These are phyloP conservation scores for Oenanthe javanica DNA, from an alignment of 140 eudicot species.

Conservation along the genomic window DNA sequence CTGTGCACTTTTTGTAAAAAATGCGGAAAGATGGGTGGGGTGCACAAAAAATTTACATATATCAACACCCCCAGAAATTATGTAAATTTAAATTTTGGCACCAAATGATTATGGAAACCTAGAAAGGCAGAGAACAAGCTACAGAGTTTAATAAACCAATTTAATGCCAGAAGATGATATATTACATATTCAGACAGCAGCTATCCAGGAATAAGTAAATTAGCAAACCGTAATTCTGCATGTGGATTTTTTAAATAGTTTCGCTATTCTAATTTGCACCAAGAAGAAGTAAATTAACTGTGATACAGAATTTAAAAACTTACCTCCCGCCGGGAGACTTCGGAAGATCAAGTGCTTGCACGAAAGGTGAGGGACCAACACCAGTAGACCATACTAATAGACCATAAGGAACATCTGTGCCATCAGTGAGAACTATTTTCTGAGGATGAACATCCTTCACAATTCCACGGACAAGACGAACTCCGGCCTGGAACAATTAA, in stretches of 20 bases:
- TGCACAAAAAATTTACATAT: background rate
- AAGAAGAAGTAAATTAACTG: background rate
- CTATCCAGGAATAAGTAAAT: background rate
- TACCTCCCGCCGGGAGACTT: slow-evolving; percentile 96
- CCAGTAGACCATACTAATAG: slow-evolving; percentile 97
- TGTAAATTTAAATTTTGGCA: background rate
- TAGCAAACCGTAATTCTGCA: background rate
- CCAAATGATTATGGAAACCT: background rate
- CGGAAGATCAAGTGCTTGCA: slow-evolving; percentile 50
- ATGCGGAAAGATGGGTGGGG: background rate
- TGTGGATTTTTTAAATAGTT: background rate
- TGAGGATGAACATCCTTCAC: slow-evolving; percentile 86
- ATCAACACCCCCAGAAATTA: background rate
- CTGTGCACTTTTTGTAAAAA: background rate
- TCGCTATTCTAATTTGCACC: background rate
- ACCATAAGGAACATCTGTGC: slow-evolving; percentile 90
- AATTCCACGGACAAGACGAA: slow-evolving; percentile 83
- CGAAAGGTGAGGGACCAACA: slow-evolving; percentile 93
- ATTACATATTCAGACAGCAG: background rate
- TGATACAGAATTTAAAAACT: background rate
- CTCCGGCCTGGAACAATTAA: slow-evolving; percentile 73
- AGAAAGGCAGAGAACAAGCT: background rate
- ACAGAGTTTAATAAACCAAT: background rate
- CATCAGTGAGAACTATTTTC: slow-evolving; percentile 68
- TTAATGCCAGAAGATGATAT: background rate